Conservation (phyloP, 805 yeast genomes). For the Lachancea sp. region DNA sequence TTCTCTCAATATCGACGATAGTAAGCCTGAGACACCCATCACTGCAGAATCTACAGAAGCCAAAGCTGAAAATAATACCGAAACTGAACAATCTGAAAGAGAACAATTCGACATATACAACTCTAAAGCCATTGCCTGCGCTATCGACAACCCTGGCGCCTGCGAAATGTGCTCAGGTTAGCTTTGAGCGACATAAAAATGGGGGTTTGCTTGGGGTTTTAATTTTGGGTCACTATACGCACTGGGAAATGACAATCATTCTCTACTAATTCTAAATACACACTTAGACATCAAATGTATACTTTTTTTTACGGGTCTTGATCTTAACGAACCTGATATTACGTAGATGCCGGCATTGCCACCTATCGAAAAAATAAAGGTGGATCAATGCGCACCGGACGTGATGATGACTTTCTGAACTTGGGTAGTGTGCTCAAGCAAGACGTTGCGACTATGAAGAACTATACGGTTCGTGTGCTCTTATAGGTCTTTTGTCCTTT, state of each 20-base stretch:
- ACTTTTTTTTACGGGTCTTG: constrained; percentile 1
- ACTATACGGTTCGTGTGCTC: too few relatives aligned
- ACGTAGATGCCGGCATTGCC: not conserved
- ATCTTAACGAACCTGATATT: not conserved
- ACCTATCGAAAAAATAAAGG: too few relatives aligned
- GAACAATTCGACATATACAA: constrained; percentile 78
- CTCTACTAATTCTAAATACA: not conserved
- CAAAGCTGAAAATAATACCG: constrained; percentile 37
- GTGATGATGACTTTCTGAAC: too few relatives aligned
- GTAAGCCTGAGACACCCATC: constrained; percentile 25
- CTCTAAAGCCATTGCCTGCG: constrained; percentile 92
- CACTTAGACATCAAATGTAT: constrained; percentile 1
- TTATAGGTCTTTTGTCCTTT: too few relatives aligned
- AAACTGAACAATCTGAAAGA: constrained; percentile 15
- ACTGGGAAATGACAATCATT: not conserved
- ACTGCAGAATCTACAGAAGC: constrained; percentile 35
- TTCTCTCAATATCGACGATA: constrained; percentile 35
- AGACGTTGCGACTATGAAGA: too few relatives aligned
- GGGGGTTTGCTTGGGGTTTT: constrained; percentile 2
- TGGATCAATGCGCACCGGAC: too few relatives aligned
- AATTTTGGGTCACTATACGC: not conserved
- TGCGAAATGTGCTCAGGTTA: constrained; percentile 99
- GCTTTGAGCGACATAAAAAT: constrained; percentile 8
- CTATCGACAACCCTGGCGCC: constrained; percentile 93
- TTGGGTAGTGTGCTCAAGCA: too few relatives aligned